Evolutionary conservation across 768 basidiomycete species (phyloP), one percentile per base, ranked within the genome.

Genomic region (Grammothele lineata): DNA sequence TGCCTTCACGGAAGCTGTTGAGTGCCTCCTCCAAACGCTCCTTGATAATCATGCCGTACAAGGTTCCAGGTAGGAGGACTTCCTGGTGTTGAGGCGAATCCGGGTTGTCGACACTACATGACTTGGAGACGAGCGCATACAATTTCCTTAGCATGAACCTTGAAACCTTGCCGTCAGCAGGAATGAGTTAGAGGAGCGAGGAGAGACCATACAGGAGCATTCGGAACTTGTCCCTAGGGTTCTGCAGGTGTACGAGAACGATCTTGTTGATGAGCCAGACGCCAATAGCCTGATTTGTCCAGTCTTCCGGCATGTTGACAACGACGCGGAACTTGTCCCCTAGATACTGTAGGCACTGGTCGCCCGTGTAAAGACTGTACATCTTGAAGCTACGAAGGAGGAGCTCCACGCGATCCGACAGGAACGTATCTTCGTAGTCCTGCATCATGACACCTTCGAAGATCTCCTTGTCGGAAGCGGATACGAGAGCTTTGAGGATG

Each of bases 51-150:
- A 95, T 97, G 40, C 84, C 85, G 63, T 96, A 98, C 19, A 99
- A 65, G 55, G 73, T 81, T 24, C 96, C 96, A 1, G 96, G 96
- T 5, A 98, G 80, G 11, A 99, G 77, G 38, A 95, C 92, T 62
- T 99, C 96, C 64, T 99, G 96, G 61, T 98, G 91, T 63, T 98
- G 95, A 49, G 96, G 93, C 1, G 94, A 98, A 75, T 99, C 96
- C 4, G 96, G 94, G 63, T 98, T 98, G 70, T 99, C 96, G 41
- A 87, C 77, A 57, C 87, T 88, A 56, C 91, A 96, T 35, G 85
- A 80, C 35, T 86, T 85, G 4, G 93, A 94, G 6, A 98, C 93
- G 15, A 92, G 71, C 1, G 91, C 78, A 58, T 91, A 98, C 11
- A 99, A 73, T 67, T 98, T 99, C 52, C 93, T 86, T 24, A 98